Evolutionary conservation across 1,284 basidiomycete genomes (phyloP), one percentile per base, ranked within the genome.

Genomic region (Apiotrichum porosum): DNA sequence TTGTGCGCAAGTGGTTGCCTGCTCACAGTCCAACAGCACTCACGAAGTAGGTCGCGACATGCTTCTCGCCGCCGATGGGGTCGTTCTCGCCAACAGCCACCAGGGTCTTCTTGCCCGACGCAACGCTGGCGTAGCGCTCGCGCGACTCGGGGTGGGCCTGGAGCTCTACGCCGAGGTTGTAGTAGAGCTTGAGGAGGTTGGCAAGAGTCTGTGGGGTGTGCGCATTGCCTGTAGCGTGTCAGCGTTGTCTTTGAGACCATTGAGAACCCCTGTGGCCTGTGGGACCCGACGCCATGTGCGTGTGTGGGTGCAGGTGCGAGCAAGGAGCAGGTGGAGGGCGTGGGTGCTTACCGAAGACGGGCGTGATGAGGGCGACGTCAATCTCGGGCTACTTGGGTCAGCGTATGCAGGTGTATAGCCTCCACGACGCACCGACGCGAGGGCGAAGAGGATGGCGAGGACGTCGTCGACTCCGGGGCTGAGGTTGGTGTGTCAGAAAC

Each of bases 41-140:
- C 63, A 72, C 70, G 51, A 97, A 94, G 68, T 93, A 95, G 54
- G 85, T 80, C 12, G 94, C 93, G 46, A 81, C 84, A 59, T 88
- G 84, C 28, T 81, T 70, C 22, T 81, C 80, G 4, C 92, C 92
- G 41, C 82, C 78, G 3, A 95, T 76, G 4, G 94, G 94, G 0
- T 77, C 77, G n/a, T 76, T 72, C 35, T 82, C 78, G 4, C 90
- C 91, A 41, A 78, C 71, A 1, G 80, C 83, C 48, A 88, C 76
- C 39, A 86, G 78, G 0, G 84, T 83, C 60, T 78, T 84, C 44
- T 42, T 62, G 35, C 26, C 49, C 8, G 26, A 6, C 30, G 12
- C 59, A 35, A 2, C 83, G 82, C 8, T 81, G 80, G 84, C 83
- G 65, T 85, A 92, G 31, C 83, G 78, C 30, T 62, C 56, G 39